Conservation (phyloP, 2,329 filamentous ascomycete genomes). For the Penicillium sp. region DNA sequence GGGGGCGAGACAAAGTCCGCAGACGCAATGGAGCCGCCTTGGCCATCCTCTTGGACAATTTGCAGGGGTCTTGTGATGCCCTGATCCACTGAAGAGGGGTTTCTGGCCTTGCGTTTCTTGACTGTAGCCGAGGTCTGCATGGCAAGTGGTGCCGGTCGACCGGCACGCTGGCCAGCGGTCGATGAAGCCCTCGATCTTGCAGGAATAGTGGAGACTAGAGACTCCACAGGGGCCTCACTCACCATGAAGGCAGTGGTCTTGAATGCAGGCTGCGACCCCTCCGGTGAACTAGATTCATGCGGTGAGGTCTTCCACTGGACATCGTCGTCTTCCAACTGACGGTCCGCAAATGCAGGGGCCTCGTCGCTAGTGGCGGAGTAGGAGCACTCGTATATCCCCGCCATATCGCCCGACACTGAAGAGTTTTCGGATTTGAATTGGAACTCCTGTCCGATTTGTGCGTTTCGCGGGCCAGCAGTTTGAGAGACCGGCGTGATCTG, state of each 20-base stretch:
- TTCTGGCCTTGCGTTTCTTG: slow-evolving; percentile 40
- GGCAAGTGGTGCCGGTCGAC: slow-evolving; percentile 33
- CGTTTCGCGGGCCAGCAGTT: slow-evolving; percentile 19
- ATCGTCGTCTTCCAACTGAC: slow-evolving; percentile 33
- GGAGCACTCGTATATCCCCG: slow-evolving; percentile 35
- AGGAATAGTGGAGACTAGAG: slow-evolving; percentile 27
- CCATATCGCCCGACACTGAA: slow-evolving; percentile 38
- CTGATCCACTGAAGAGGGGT: slow-evolving; percentile 30
- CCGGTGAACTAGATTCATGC: slow-evolving; percentile 28
- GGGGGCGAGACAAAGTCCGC: slow-evolving; percentile 44
- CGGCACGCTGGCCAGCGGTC: slow-evolving; percentile 24
- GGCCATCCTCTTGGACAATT: slow-evolving; percentile 47
- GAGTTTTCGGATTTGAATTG: slow-evolving; percentile 40
- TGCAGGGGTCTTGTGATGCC: slow-evolving; percentile 37
- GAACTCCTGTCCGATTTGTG: slow-evolving; percentile 29
- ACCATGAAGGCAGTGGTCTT: slow-evolving; percentile 39
- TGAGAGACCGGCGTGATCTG: slow-evolving; percentile 30
- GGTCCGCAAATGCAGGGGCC: slow-evolving; percentile 30
- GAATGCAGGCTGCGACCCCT: slow-evolving; percentile 25
- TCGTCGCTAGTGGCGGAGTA: slow-evolving; percentile 37
- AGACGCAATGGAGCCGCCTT: slow-evolving; percentile 44
- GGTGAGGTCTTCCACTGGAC: slow-evolving; percentile 32
- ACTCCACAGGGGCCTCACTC: slow-evolving; percentile 34
- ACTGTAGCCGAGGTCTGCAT: slow-evolving; percentile 34
- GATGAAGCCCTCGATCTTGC: slow-evolving; percentile 27